Percentiles rank a stretch among this genome's conserved stretches.
Evolutionary conservation across 2,329 filamentous ascomycete species (phyloP).

Genomic region (Aspergillus pseudotamarii): DNA sequence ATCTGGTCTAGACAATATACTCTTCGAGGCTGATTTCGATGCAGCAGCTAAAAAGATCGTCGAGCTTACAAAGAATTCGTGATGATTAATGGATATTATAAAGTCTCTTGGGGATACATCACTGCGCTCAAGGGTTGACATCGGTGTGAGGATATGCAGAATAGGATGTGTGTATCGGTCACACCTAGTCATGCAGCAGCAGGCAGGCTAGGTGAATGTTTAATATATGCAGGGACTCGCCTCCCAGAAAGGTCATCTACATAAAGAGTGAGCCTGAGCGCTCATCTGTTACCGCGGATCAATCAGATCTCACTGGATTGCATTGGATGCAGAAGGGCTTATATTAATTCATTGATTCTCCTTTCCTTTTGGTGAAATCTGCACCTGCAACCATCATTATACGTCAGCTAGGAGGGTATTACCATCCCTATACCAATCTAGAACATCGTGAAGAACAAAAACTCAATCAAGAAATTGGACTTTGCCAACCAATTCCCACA

Average conservation of each 20-base stretch:
- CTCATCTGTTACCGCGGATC: neutral
- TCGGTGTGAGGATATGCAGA: neutral
- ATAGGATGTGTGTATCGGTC: neutral
- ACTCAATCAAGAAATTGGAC: no score
- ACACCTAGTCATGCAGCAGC: neutral
- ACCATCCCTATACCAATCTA: no score
- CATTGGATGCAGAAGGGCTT: no score
- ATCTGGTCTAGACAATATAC: conserved; percentile 7
- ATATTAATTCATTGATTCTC: no score
- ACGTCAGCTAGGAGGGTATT: no score
- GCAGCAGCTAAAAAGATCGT: conserved; percentile 24
- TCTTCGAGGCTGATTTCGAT: conserved; percentile 14
- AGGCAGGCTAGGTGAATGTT: neutral
- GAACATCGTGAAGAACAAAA: no score
- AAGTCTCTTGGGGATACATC: neutral
- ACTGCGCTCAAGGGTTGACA: neutral
- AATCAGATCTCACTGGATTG: neutral
- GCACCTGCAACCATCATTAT: no score
- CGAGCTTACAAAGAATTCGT: neutral
- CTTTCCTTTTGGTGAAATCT: no score
- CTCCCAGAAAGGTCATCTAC: neutral
- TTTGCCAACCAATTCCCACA: neutral
- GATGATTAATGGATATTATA: neutral
- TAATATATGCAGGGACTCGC: neutral
- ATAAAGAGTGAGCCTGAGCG: neutral